These are phyloP conservation scores for Penicillium angulare DNA, from an alignment of 495 filamentous ascomycete species.

Conservation along the genomic window DNA sequence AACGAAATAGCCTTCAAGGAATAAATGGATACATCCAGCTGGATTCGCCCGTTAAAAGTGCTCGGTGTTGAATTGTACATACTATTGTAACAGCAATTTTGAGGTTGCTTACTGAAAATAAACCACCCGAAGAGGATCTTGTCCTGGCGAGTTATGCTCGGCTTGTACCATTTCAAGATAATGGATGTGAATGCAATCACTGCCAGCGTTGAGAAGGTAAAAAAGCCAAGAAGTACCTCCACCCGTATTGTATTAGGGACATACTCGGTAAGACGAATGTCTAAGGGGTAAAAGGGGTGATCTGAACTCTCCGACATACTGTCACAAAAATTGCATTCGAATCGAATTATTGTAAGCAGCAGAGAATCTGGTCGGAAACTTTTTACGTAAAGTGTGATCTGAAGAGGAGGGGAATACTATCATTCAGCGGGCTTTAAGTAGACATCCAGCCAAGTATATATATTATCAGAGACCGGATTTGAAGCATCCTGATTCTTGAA, in stretches of 20 bases:
- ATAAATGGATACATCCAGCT: constrained; percentile 3
- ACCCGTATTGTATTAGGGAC: background rate
- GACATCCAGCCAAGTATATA: too few species aligned
- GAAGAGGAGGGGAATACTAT: too few species aligned
- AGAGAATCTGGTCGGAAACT: too few species aligned
- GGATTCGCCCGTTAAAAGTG: background rate
- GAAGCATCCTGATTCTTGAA: too few species aligned
- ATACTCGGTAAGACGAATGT: background rate
- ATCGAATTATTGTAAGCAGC: too few species aligned
- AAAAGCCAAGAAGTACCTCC: background rate
- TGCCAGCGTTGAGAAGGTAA: background rate
- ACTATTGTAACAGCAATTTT: too few species aligned
- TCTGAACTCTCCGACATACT: background rate
- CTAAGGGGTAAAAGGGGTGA: background rate
- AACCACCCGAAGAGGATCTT: background rate
- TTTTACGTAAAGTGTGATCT: too few species aligned
- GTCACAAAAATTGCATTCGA: too few species aligned
- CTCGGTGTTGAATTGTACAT: too few species aligned
- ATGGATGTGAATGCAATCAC: background rate
- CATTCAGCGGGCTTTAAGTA: too few species aligned
- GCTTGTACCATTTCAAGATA: background rate
- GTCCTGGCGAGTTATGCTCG: background rate
- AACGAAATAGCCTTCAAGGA: constrained; percentile 6
- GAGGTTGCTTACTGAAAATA: background rate
- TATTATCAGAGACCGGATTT: too few species aligned